Evolutionary conservation across 2,329 filamentous ascomycete species (phyloP).

Genomic region (Stemphylium beticola): DNA sequence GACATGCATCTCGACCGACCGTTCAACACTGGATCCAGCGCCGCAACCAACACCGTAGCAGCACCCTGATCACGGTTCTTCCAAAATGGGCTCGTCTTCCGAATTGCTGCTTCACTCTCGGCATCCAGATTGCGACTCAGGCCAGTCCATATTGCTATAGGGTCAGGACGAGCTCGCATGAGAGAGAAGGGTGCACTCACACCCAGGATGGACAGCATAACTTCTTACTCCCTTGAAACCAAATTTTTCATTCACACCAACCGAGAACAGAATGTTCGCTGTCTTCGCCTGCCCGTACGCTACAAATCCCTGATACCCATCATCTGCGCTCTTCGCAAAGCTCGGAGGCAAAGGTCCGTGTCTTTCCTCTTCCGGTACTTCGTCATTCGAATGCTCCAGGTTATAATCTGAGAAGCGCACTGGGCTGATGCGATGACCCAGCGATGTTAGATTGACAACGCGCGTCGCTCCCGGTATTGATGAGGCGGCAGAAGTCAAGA

Average conservation of each 20-base stretch:
- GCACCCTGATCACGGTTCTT: slow-evolving; percentile 44
- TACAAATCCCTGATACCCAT: slow-evolving; percentile 36
- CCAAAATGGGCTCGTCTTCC: slow-evolving; percentile 37
- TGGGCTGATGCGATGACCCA: slow-evolving; percentile 37
- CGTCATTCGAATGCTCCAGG: slow-evolving; percentile 35
- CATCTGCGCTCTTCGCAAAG: slow-evolving; percentile 21
- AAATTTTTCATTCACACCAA: slow-evolving; percentile 29
- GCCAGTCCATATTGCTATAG: slow-evolving; percentile 39
- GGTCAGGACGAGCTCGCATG: neutral
- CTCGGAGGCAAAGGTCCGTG: slow-evolving; percentile 22
- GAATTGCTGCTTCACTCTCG: slow-evolving; percentile 35
- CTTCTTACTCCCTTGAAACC: slow-evolving; percentile 30
- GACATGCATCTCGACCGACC: slow-evolving; percentile 9
- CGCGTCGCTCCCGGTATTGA: slow-evolving; percentile 34
- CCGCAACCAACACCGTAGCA: slow-evolving; percentile 39
- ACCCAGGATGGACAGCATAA: slow-evolving; percentile 44
- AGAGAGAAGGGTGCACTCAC: slow-evolving; percentile 20
- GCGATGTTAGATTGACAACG: slow-evolving; percentile 39
- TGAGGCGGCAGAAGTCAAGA: slow-evolving; percentile 44
- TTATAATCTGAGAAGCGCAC: slow-evolving; percentile 55
- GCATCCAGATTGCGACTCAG: slow-evolving; percentile 34
- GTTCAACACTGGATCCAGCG: slow-evolving; percentile 40
- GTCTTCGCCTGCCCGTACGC: slow-evolving; percentile 43
- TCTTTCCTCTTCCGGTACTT: slow-evolving; percentile 36
- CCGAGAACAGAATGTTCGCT: slow-evolving; percentile 40